Percentiles rank a stretch among this genome's conserved stretches.
These are phyloP conservation scores for Curvularia hawaiiensis DNA, from an alignment of 2,329 filamentous ascomycete species.

Conservation along the genomic window DNA sequence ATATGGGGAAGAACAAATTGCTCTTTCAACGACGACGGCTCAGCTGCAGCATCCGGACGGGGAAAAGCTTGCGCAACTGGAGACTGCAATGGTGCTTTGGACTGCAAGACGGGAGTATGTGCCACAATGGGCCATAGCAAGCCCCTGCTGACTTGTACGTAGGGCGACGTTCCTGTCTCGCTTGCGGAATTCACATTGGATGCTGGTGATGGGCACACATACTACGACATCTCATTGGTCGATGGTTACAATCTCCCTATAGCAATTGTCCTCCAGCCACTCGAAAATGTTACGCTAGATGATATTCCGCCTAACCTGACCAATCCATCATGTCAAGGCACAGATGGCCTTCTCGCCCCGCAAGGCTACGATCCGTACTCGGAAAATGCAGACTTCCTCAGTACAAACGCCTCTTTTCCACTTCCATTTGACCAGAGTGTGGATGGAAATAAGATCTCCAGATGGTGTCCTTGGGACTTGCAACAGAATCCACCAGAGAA, in stretches of 20 bases:
- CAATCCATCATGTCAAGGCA: constrained; percentile 78
- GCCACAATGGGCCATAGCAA: not conserved
- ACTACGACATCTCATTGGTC: constrained; percentile 84
- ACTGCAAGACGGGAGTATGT: constrained; percentile 72
- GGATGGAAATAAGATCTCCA: constrained; percentile 61
- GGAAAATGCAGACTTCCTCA: constrained; percentile 58
- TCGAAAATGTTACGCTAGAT: constrained; percentile 64
- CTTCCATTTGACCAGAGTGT: constrained; percentile 69
- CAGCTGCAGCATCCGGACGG: constrained; percentile 53
- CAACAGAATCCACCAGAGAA: constrained; percentile 70
- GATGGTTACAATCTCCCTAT: constrained; percentile 84
- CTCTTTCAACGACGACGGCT: constrained; percentile 70
- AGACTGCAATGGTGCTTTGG: constrained; percentile 73
- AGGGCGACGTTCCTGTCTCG: constrained; percentile 76
- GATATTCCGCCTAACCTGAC: constrained; percentile 75
- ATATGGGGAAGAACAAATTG: constrained; percentile 87
- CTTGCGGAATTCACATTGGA: constrained; percentile 81
- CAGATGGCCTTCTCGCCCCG: constrained; percentile 62
- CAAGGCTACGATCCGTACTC: constrained; percentile 55
- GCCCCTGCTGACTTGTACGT: constrained; percentile 15
- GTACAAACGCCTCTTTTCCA: constrained; percentile 69
- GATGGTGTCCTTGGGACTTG: constrained; percentile 83
- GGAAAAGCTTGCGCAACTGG: constrained; percentile 71
- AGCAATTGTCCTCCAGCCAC: constrained; percentile 58
- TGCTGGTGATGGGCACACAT: constrained; percentile 70